phyloP scores from a whole-genome alignment of 1,284 basidiomycete genomes.

The Malassezia arunalokei region DNA sequence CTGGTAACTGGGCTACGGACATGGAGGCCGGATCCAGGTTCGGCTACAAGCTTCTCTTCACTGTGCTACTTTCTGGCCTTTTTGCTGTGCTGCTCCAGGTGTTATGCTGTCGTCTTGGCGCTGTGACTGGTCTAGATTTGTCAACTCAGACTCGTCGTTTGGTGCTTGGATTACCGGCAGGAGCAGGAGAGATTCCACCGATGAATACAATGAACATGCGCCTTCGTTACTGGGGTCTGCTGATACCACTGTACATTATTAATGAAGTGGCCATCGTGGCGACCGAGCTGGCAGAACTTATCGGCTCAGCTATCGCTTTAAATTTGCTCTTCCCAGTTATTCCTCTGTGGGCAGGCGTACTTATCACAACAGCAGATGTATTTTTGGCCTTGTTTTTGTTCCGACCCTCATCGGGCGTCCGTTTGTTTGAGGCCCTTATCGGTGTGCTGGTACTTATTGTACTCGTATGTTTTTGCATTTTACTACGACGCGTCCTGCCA shows the following conservation, averaged over 20 bases:
- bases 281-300: slow-evolving; percentile 55
- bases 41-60: slow-evolving; percentile 73
- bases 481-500: slow-evolving; percentile 63
- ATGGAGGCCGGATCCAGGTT: slow-evolving; percentile 42
- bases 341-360: slow-evolving; percentile 49
- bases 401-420: slow-evolving; percentile 44
- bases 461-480: slow-evolving; percentile 61
- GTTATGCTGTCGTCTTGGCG: slow-evolving; percentile 51
- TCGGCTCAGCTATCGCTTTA: slow-evolving; percentile 67
- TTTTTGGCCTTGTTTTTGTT: slow-evolving; percentile 55
- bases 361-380: slow-evolving; percentile 73
- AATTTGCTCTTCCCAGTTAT: slow-evolving; percentile 67
- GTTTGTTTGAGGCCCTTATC: slow-evolving; percentile 59
- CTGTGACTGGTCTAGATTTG: slow-evolving; percentile 48
- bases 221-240: slow-evolving; percentile 19
- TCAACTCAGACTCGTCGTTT: slow-evolving; percentile 28
- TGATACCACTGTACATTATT: slow-evolving; percentile 51
- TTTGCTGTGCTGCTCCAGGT: slow-evolving; percentile 69
- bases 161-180: slow-evolving; percentile 46
- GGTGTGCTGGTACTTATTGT: slow-evolving; percentile 50
- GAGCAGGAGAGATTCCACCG: neutral
- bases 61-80: slow-evolving; percentile 70
- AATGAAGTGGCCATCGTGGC: slow-evolving; percentile 64
- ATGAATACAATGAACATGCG: slow-evolving; percentile 55
- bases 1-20: slow-evolving; percentile 45